Conservation (phyloP, 192 early-diverging fungal species). For the Backusella parvicylindrica region DNA sequence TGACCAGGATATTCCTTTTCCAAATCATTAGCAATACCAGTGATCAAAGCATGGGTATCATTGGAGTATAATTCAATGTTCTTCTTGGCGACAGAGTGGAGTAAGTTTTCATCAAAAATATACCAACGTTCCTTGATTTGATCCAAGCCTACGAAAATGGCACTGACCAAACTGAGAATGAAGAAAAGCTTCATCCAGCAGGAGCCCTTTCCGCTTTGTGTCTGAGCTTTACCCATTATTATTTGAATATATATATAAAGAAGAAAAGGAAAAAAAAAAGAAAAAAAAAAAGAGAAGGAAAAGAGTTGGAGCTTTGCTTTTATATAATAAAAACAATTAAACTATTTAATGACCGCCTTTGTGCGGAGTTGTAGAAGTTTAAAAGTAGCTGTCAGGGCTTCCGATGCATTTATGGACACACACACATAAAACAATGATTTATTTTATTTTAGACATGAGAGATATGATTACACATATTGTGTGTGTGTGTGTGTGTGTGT, state of each 20-base stretch:
- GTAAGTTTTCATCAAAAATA: constrained; percentile 36
- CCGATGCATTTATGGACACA: background rate
- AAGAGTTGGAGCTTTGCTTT: background rate
- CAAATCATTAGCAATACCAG: constrained; percentile 31
- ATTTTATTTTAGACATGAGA: background rate
- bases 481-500: too few relatives aligned
- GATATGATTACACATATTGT: background rate
- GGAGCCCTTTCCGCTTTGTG: background rate
- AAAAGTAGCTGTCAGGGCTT: background rate
- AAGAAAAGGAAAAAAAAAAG: background rate
- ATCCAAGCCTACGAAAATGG: constrained; percentile 39
- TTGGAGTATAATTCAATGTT: constrained; percentile 37
- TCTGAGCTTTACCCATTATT: background rate
- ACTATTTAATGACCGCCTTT: background rate
- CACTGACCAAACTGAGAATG: constrained; percentile 19
- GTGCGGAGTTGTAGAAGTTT: background rate
- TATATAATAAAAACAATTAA: background rate
- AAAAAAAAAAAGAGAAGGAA: background rate
- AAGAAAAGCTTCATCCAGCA: constrained; percentile 24
- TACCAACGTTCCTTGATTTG: constrained; percentile 31
- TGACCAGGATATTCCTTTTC: constrained; percentile 35
- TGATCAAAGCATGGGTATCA: constrained; percentile 31
- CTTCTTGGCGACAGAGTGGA: constrained; percentile 33
- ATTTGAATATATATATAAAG: background rate
- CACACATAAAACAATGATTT: background rate